Conservation (phyloP, 495 filamentous ascomycete species). For the Podospora sp. region DNA sequence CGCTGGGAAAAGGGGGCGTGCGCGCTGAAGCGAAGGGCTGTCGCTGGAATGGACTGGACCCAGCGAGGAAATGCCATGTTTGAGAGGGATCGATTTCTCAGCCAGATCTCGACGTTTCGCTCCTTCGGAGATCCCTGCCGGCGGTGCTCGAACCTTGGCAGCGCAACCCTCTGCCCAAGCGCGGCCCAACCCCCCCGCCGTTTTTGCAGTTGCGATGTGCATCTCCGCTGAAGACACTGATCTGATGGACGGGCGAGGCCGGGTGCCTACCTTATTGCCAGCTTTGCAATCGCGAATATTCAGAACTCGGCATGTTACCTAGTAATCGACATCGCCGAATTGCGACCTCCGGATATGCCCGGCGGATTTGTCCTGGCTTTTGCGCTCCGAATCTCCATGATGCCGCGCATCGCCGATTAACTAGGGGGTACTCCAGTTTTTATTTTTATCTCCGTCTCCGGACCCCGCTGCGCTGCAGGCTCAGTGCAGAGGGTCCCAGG, state of each 20-base stretch:
- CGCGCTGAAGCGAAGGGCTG: background rate
- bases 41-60: background rate
- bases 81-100: background rate
- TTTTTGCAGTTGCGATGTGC: background rate
- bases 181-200: background rate
- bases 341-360: background rate
- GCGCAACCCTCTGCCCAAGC: background rate
- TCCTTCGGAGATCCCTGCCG: slow-evolving; percentile 2
- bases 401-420: background rate
- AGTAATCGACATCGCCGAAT: background rate
- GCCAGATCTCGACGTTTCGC: background rate
- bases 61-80: slow-evolving; percentile 5
- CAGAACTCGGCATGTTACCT: background rate
- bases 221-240: background rate
- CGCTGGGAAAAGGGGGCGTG: background rate
- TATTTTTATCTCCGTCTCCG: background rate
- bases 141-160: background rate
- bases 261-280: background rate
- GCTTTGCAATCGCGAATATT: background rate
- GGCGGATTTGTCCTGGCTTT: background rate
- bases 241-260: background rate
- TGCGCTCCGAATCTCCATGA: background rate
- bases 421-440: background rate
- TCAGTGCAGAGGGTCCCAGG: background rate
- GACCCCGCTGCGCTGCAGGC: background rate